Percentiles rank a stretch among this genome's conserved stretches.
Evolutionary conservation across 176 grass and related monocot genomes (phyloP).

Genomic region (Eragrostis curvula): DNA sequence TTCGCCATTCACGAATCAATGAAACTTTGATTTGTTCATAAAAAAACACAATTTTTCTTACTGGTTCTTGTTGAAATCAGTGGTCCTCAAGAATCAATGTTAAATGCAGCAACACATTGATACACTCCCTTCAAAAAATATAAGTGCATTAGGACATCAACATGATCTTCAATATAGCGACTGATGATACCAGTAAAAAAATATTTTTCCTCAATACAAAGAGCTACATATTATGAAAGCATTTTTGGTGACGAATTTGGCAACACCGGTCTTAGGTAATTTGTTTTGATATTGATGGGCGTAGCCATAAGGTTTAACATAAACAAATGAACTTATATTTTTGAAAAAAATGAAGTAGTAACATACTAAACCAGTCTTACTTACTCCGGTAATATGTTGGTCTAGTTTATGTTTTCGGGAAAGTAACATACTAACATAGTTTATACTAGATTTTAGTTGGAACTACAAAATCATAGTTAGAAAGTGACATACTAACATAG

Average conservation of each 20-base stretch:
- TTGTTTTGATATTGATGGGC: background rate
- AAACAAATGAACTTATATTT: background rate
- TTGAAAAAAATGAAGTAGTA: background rate
- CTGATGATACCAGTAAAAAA: background rate
- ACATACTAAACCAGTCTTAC: too few species aligned
- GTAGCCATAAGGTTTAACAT: background rate
- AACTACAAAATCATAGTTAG: too few species aligned
- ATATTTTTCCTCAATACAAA: background rate
- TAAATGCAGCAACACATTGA: background rate
- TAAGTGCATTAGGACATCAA: background rate
- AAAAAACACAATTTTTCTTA: background rate
- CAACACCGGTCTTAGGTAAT: background rate
- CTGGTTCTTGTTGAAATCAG: background rate
- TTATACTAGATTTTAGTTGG: too few species aligned
- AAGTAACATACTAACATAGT: background rate
- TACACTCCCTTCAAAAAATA: background rate
- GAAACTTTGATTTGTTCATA: conserved; percentile 11
- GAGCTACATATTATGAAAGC: background rate
- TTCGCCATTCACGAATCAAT: conserved; percentile 35
- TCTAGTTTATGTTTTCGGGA: background rate
- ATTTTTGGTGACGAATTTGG: background rate
- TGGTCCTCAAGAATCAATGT: conserved; percentile 4
- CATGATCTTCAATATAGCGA: background rate
- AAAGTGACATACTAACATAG: too few species aligned
- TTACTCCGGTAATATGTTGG: too few species aligned